Evolutionary conservation across 169 alveolate genomes (phyloP), one percentile per base, ranked within the genome.

Genomic region (Eimeria nieschulzi): DNA sequence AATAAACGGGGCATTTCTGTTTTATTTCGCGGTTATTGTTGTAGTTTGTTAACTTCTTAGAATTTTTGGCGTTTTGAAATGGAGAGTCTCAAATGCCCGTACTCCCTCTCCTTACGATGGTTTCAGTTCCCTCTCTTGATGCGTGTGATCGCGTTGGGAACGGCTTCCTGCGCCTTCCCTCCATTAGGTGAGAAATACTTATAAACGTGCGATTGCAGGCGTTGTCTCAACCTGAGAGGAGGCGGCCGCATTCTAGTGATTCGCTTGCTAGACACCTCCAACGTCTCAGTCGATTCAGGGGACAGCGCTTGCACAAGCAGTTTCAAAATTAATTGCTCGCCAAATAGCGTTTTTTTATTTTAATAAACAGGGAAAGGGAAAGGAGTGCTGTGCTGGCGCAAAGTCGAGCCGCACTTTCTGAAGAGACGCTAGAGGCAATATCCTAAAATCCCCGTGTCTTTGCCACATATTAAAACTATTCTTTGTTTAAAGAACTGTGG

Each of bases 81-180:
- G 83, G 55, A 46, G 83, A 23, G 83, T 39, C 83, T 10, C 83
- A 75, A 75, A 75, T 64, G 83, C 83, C 66, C 64, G 59, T 75
- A 0, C 51, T 39, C 46, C n/a, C 83, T 56, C 15, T 25, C 23
- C 66, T 25, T 39, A 19, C n/a, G 83, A 75, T 17, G 64, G 64
- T 39, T 39, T 51, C 53, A 64, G 83, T n/a, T 75, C 66, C 83
- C 53, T 75, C 64, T 75, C 83, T 75, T 51, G 46, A 9, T 75
- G 59, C 83, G 10, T 39, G n/a, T 75, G 17, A 17, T 75, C 83
- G 1, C 66, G 0, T 75, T 10, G 51, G 83, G 64, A 33, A 64
- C 64, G 15, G 83, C 25, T 56, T 33, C 63, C 10, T 51, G 66
- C 7, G 10, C 63, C 63, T 75, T 46, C 53, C 2, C 83, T n/a